Evolutionary conservation across 345 rosid genomes (phyloP).

Genomic region (Hibiscus syriacus): DNA sequence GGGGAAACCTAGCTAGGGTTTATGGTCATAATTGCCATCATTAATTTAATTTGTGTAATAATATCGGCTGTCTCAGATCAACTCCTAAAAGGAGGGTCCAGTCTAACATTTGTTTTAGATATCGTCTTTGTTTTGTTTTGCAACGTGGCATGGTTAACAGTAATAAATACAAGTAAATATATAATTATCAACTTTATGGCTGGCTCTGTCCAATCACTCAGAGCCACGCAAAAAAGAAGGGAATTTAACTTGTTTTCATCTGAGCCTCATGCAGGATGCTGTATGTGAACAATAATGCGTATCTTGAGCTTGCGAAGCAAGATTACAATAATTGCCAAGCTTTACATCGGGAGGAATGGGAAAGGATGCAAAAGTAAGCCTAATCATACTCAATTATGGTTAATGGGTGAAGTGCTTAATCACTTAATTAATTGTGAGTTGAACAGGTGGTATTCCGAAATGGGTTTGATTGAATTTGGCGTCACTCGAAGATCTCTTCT

Average conservation of each 20-base stretch:
- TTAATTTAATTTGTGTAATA: too few species aligned
- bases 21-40: too few species aligned
- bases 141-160: neutral
- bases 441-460: conserved; percentile 61
- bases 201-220: neutral
- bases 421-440: neutral
- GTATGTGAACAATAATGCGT: conserved; percentile 55
- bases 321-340: conserved; percentile 87
- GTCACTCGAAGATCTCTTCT: conserved; percentile 40
- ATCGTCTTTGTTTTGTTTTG: neutral
- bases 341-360: conserved; percentile 62
- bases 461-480: conserved; percentile 39
- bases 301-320: conserved; percentile 70
- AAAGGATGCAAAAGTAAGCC: conserved; percentile 56
- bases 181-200: neutral
- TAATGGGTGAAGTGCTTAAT: neutral
- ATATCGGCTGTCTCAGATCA: neutral
- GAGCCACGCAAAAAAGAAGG: too few species aligned
- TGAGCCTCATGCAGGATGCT: conserved; percentile 53
- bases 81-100: neutral
- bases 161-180: too few species aligned
- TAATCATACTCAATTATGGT: neutral
- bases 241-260: neutral
- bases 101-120: too few species aligned
- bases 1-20: too few species aligned